Base-by-base conservation (phyloP, 768 basidiomycete species). In the Chalciporus chontae region DNA sequence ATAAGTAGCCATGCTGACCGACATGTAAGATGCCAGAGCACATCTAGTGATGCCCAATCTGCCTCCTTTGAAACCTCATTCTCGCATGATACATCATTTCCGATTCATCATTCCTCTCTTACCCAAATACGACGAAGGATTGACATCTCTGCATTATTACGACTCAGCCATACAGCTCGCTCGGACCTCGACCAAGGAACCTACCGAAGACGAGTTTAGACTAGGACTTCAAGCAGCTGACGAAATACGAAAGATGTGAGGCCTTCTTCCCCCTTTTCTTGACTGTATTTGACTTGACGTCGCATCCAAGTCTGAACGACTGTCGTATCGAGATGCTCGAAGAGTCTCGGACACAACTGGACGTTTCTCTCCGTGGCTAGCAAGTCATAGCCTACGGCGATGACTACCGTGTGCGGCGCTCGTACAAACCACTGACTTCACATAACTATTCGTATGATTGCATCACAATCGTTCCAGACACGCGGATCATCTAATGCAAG, bases 71-170 rank as follows among this genome's bases (percentile, higher is more conserved):
- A 84, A 84, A 55, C 87, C 88, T 3, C 83, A 87, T 63, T 75
- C 76, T 4, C 83, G 87, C 55, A 84, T 90, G 84, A 72, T 85
- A 42, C 82, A 87, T 64, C 87, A 90, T 63, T 87, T 90, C 61
- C 83, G 88, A 38, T 88, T 85, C 68, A 77, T 91, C 31, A 67
- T 78, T 3, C 87, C 87, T 0, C 73, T 91, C 2, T 49, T 81
- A 73, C 48, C 73, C 66, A 69, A 65, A 49, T 81, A 86, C 52
- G 80, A 81, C 24, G 77, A 83, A 40, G 82, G 82, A n/a, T 66
- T 87, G 41, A 79, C 87, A 13, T 73, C 80, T 0, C 64, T 90
- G 48, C 85, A 89, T 64, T 84, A 84, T 58, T 90, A 87, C 59
- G 88, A 90, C 59, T 81, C 85, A 42, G 84, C 80, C 1, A 77